Percentiles rank a stretch among this genome's conserved stretches.
These are phyloP conservation scores for Ogataea populi-albae DNA, from an alignment of 805 yeast species.

Conservation along the genomic window DNA sequence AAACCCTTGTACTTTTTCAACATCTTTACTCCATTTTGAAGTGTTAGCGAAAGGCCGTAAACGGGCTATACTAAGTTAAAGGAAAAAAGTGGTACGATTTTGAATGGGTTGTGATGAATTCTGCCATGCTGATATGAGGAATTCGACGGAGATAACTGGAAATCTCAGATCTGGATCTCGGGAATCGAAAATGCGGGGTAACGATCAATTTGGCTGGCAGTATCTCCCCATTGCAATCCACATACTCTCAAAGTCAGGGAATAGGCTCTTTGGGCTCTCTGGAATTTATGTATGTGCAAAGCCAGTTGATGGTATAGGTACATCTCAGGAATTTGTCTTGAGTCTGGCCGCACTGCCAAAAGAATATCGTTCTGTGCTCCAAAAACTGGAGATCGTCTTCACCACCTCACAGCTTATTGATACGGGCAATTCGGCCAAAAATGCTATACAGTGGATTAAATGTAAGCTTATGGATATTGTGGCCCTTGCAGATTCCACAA, in stretches of 20 bases:
- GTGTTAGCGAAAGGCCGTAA: no score
- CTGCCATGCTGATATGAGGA: no score
- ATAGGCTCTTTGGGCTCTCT: conserved; percentile 18
- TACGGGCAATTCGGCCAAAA: conserved; percentile 10
- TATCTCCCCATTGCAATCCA: conserved; percentile 17
- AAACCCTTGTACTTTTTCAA: conserved; percentile 2
- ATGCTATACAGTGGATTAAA: conserved; percentile 20
- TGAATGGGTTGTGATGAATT: not conserved
- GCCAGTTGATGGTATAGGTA: not conserved
- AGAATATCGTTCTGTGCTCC: conserved; percentile 6
- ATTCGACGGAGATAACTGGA: no score
- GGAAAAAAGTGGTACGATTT: not conserved
- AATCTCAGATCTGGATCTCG: not conserved
- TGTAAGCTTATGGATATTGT: conserved; percentile 13
- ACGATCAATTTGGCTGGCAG: conserved; percentile 1
- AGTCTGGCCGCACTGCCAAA: conserved; percentile 13
- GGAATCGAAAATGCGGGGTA: not conserved
- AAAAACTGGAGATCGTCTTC: conserved; percentile 14
- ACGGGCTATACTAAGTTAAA: not conserved
- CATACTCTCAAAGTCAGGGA: conserved; percentile 9
- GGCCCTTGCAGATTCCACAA: not conserved
- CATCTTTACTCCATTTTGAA: no score
- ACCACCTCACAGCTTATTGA: conserved; percentile 16
- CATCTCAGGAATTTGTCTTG: conserved; percentile 12
- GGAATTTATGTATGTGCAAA: conserved; percentile 13